Conservation (phyloP, 225 moss, liverwort and hornwort species). For the Bryoerythrophyllum caledonicum region DNA sequence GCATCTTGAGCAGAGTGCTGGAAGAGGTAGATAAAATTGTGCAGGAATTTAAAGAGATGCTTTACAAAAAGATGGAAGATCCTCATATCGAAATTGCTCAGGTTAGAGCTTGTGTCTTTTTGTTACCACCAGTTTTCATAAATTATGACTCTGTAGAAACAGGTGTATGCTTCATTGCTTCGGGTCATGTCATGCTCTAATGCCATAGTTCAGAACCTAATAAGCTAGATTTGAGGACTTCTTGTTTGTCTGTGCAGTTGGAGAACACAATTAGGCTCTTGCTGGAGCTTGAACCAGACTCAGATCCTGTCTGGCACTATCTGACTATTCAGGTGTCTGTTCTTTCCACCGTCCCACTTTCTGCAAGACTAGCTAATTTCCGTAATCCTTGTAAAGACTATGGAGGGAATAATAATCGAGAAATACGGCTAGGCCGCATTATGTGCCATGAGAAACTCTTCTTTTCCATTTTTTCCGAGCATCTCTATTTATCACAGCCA, state of each 20-base stretch:
- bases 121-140: slow-evolving; percentile 7
- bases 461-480: slow-evolving; percentile 1
- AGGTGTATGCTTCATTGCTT: background rate
- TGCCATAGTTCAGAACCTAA: slow-evolving; percentile 4
- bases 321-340: slow-evolving; percentile 79
- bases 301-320: slow-evolving; percentile 99
- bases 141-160: slow-evolving; percentile 10
- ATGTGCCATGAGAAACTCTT: slow-evolving; percentile 1
- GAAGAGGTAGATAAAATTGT: slow-evolving; percentile 99
- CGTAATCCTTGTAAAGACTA: slow-evolving; percentile 6
- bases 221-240: background rate
- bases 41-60: slow-evolving; percentile 88
- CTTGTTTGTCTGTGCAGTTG: slow-evolving; percentile 49
- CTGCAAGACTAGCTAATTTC: background rate
- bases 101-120: slow-evolving; percentile 38
- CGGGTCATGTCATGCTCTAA: slow-evolving; percentile 18
- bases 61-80: slow-evolving; percentile 97
- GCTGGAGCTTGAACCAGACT: slow-evolving; percentile 95
- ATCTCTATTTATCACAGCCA: background rate
- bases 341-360: slow-evolving; percentile 9
- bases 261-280: slow-evolving; percentile 91
- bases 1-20: slow-evolving; percentile 87
- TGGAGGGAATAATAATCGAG: background rate
- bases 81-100: slow-evolving; percentile 85
- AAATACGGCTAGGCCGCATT: background rate